These are phyloP conservation scores for Ophiostoma angusticollis DNA, from an alignment of 2,329 filamentous ascomycete genomes.

Conservation along the genomic window DNA sequence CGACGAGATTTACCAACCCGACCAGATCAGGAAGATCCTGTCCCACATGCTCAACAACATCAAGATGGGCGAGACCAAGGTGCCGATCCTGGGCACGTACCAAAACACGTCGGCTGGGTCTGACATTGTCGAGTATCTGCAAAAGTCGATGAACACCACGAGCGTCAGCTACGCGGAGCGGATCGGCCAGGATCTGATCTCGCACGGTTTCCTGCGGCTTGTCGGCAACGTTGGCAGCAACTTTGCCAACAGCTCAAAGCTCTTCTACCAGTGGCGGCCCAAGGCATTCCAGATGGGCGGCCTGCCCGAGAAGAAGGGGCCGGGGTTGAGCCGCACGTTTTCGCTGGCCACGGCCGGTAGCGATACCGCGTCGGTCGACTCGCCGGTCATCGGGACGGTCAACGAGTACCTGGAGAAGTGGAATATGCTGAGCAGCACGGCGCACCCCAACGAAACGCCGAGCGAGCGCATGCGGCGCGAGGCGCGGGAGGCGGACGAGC, in stretches of 20 bases:
- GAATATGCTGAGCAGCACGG: conserved; percentile 85
- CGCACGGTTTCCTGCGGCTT: conserved; percentile 73
- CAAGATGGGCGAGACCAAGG: conserved; percentile 81
- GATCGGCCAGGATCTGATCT: conserved; percentile 85
- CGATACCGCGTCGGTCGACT: conserved; percentile 49
- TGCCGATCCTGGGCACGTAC: conserved; percentile 90
- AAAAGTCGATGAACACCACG: conserved; percentile 71
- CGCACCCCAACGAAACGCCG: conserved; percentile 86
- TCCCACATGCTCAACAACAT: conserved; percentile 76
- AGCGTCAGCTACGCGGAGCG: conserved; percentile 85
- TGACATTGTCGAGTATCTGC: conserved; percentile 91
- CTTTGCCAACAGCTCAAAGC: conserved; percentile 93
- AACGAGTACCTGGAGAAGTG: conserved; percentile 84
- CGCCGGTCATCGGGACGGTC: conserved; percentile 68
- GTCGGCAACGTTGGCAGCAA: conserved; percentile 90
- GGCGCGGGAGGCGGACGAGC: conserved; percentile 79
- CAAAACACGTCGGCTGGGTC: conserved; percentile 82
- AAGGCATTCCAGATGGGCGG: conserved; percentile 83
- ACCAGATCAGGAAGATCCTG: conserved; percentile 84
- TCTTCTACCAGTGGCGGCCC: conserved; percentile 95
- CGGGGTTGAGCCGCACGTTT: conserved; percentile 56
- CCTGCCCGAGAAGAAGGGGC: conserved; percentile 80
- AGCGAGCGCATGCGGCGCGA: conserved; percentile 77
- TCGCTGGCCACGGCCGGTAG: conserved; percentile 43
- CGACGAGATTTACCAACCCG: conserved; percentile 71